Evolutionary conservation across 495 filamentous ascomycete genomes (phyloP).

Genomic region (Hypoxylon trugodes): DNA sequence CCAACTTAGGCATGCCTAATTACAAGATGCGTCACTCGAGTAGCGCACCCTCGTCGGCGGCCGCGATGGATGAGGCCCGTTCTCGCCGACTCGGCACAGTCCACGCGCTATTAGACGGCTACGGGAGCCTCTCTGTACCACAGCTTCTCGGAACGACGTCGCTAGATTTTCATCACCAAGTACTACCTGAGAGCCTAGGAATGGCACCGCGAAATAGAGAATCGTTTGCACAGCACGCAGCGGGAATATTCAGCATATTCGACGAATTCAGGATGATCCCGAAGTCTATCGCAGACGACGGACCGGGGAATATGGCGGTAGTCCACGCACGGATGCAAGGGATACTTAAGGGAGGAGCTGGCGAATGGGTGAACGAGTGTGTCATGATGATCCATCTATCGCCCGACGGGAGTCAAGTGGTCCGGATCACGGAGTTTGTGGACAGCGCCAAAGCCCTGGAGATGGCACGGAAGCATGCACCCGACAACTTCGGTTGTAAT

Average conservation of each 20-base stretch:
- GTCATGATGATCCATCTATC: slow-evolving; percentile 48
- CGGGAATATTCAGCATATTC: slow-evolving; percentile 50
- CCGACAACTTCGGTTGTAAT: slow-evolving; percentile 38
- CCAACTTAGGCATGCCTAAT: slow-evolving; percentile 1
- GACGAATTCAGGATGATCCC: slow-evolving; percentile 50
- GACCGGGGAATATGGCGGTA: slow-evolving; percentile 36
- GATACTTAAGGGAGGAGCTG: slow-evolving; percentile 27
- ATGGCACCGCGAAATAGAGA: slow-evolving; percentile 47
- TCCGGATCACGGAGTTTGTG: slow-evolving; percentile 50
- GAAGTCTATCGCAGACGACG: slow-evolving; percentile 47
- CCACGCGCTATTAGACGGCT: slow-evolving; percentile 45
- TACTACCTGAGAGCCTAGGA: slow-evolving; percentile 48
- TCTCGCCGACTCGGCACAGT: slow-evolving; percentile 40
- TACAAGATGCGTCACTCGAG: background rate
- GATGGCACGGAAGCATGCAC: slow-evolving; percentile 47
- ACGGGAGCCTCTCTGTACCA: slow-evolving; percentile 45
- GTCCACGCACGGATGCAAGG: slow-evolving; percentile 50
- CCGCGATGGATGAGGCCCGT: slow-evolving; percentile 30
- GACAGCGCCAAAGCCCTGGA: slow-evolving; percentile 51
- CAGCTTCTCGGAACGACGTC: slow-evolving; percentile 46
- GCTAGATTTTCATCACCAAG: slow-evolving; percentile 46
- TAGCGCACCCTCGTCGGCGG: slow-evolving; percentile 13
- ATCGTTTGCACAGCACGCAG: slow-evolving; percentile 46
- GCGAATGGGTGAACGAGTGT: slow-evolving; percentile 52
- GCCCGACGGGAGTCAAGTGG: slow-evolving; percentile 41